Percentiles rank a stretch among this genome's conserved stretches.
These are phyloP conservation scores for Fonsecaea multimorphosa DNA, from an alignment of 2,329 filamentous ascomycete species.

Conservation along the genomic window DNA sequence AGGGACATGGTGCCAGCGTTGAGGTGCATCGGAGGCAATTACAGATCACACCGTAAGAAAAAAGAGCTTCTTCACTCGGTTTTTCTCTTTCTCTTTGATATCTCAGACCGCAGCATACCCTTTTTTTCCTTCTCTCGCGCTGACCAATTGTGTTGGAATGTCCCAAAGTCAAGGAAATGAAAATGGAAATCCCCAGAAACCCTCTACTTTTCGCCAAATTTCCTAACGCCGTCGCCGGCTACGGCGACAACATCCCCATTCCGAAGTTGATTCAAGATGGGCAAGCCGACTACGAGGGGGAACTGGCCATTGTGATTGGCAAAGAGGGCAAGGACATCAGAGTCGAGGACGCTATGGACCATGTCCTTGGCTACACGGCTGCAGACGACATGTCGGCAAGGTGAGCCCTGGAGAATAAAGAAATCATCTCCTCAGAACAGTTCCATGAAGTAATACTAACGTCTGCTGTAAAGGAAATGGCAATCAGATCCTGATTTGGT, in stretches of 20 bases:
- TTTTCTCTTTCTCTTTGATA: too few species aligned
- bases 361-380: constrained; percentile 50
- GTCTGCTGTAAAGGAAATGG: constrained; percentile 2
- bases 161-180: constrained; percentile 7
- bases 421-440: background rate
- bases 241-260: constrained; percentile 12
- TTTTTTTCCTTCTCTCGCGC: too few species aligned
- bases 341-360: constrained; percentile 45
- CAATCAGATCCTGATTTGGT: constrained; percentile 17
- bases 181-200: constrained; percentile 8
- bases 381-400: constrained; percentile 47
- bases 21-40: constrained; percentile 17
- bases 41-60: constrained; percentile 6
- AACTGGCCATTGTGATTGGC: constrained; percentile 47
- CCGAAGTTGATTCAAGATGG: constrained; percentile 15
- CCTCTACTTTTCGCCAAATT: constrained; percentile 5
- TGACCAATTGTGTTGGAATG: background rate
- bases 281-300: constrained; percentile 47
- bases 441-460: background rate
- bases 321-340: constrained; percentile 47
- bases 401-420: constrained; percentile 1
- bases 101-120: background rate
- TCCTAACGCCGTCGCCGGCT: constrained; percentile 9
- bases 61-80: too few species aligned
- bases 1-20: background rate